Percentiles rank a stretch among this genome's conserved stretches.
Conservation (phyloP, 73 alveolate species). For the Paramecium tetraurelia region DNA sequence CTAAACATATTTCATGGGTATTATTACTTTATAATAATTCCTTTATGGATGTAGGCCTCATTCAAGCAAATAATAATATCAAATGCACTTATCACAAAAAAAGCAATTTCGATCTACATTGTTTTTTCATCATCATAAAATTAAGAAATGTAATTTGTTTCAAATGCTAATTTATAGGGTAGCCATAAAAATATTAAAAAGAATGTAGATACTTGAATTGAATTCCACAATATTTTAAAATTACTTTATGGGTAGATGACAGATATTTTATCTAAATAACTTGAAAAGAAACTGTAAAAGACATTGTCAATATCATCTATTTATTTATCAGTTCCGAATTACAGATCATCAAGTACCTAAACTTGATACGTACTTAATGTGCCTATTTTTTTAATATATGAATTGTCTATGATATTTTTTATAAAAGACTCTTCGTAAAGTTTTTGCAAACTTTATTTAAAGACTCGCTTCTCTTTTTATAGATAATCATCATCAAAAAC, state of each 20-base stretch:
- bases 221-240: slow-evolving; percentile 34
- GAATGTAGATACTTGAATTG: neutral
- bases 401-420: neutral
- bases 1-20: neutral
- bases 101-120: neutral
- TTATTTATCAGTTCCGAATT: slow-evolving; percentile 26
- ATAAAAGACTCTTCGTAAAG: neutral
- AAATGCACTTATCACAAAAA: neutral
- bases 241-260: slow-evolving; percentile 21
- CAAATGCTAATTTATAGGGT: slow-evolving; percentile 8
- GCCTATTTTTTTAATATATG: neutral
- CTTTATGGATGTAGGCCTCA: slow-evolving; percentile 14
- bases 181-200: neutral
- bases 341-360: neutral
- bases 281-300: neutral
- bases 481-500: neutral
- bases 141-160: neutral
- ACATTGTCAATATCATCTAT: slow-evolving; percentile 18
- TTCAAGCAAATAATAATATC: neutral
- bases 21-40: neutral
- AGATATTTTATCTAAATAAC: neutral
- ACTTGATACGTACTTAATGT: neutral
- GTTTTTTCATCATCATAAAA: neutral
- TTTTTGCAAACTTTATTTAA: neutral
- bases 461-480: neutral